A percentile compares a stretch with the other conserved stretches of the same genome.
Evolutionary conservation across 768 basidiomycete species (phyloP).

Genomic region (Psilocybe sp.): DNA sequence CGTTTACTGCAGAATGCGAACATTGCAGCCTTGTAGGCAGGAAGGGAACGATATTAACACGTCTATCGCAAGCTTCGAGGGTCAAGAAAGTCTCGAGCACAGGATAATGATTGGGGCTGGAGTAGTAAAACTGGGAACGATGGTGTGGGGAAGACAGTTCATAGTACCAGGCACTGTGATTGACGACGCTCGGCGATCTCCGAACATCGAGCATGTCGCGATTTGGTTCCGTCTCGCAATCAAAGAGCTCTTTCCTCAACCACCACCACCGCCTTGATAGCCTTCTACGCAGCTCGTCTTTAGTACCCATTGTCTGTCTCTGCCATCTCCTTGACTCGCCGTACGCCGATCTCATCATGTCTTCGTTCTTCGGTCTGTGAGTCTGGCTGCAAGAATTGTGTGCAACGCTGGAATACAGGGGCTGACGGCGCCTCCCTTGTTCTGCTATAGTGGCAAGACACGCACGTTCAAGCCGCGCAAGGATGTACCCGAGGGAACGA

Average conservation of each 20-base stretch:
- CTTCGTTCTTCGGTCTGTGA: conserved; percentile 87
- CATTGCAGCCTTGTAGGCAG: too few relatives aligned
- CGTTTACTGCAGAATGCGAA: too few relatives aligned
- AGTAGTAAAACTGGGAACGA: too few relatives aligned
- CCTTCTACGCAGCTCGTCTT: too few relatives aligned
- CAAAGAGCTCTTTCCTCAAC: conserved; percentile 1
- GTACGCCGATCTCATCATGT: conserved; percentile 43
- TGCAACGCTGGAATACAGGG: background rate
- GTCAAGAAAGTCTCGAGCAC: too few relatives aligned
- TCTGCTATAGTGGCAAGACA: conserved; percentile 68
- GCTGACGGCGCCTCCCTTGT: conserved; percentile 1
- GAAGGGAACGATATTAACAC: too few relatives aligned
- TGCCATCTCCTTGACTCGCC: background rate
- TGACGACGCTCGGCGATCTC: conserved; percentile 10
- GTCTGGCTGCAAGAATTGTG: conserved; percentile 20
- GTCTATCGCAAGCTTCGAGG: too few relatives aligned
- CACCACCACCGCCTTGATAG: background rate
- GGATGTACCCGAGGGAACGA: conserved; percentile 92
- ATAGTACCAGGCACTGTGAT: too few relatives aligned
- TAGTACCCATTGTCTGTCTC: too few relatives aligned
- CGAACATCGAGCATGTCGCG: conserved; percentile 5
- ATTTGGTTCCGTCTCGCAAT: background rate
- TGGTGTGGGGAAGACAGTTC: too few relatives aligned
- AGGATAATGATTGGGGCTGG: too few relatives aligned
- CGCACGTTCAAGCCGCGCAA: conserved; percentile 96